Evolutionary conservation across 208 protist genomes (phyloP).

Genomic region (Trypanosoma avium): DNA sequence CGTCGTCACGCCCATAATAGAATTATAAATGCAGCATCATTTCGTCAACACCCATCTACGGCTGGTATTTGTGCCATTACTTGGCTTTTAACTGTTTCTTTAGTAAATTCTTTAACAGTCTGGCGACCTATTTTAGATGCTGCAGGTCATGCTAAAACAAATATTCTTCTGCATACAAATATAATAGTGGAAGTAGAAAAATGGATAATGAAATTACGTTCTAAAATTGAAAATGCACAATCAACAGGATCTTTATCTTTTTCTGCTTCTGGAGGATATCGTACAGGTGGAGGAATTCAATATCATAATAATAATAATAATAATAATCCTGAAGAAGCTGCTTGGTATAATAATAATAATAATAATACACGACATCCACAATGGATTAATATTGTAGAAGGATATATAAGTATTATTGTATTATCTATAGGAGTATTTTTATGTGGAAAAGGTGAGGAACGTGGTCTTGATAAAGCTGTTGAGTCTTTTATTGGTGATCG

Average conservation of each 20-base stretch:
- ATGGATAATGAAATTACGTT: constrained; percentile 29
- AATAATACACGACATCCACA: constrained; percentile 15
- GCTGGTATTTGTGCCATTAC: constrained; percentile 44
- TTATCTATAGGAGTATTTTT: constrained; percentile 65
- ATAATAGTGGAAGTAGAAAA: constrained; percentile 37
- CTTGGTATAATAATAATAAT: too few species aligned
- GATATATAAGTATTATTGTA: constrained; percentile 68
- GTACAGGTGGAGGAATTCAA: background rate
- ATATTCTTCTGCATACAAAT: constrained; percentile 47
- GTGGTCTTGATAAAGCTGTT: constrained; percentile 68
- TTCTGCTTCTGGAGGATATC: background rate
- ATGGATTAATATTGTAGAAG: constrained; percentile 53
- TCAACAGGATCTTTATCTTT: constrained; percentile 19
- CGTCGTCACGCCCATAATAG: constrained; percentile 25
- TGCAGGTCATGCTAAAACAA: constrained; percentile 29
- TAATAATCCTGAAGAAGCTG: too few species aligned
- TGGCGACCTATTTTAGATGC: constrained; percentile 57
- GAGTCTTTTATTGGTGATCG: constrained; percentile 74
- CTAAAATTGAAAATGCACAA: constrained; percentile 25
- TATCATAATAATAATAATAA: background rate
- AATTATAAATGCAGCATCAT: constrained; percentile 1
- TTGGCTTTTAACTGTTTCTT: constrained; percentile 70
- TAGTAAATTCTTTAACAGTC: constrained; percentile 60
- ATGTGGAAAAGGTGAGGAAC: constrained; percentile 58
- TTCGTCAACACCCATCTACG: constrained; percentile 39